Conservation (phyloP, 106 monocot species). For the Allium cepa region DNA sequence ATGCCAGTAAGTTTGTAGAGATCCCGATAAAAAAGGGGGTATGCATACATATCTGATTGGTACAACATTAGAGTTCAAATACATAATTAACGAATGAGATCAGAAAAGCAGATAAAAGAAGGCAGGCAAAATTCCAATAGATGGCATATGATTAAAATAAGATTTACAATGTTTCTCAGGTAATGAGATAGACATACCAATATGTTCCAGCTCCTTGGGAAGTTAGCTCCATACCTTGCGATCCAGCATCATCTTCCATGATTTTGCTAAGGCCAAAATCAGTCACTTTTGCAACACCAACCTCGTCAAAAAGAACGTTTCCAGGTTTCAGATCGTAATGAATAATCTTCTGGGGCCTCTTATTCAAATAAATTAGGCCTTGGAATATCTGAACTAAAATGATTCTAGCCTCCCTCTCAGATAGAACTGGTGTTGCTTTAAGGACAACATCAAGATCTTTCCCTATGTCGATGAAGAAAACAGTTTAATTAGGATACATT, state of each 20-base stretch:
- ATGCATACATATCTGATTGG: too few species aligned
- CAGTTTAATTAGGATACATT: not conserved
- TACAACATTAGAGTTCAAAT: too few species aligned
- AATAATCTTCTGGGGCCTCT: constrained; percentile 87
- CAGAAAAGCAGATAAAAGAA: too few species aligned
- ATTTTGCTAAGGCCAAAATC: constrained; percentile 99
- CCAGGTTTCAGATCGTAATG: constrained; percentile 99
- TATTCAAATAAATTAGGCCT: constrained; percentile 92
- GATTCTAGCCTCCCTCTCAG: constrained; percentile 94
- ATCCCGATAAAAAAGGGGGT: too few species aligned
- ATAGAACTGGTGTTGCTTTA: constrained; percentile 80
- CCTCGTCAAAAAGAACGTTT: constrained; percentile 95
- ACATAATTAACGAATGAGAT: too few species aligned
- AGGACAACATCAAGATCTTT: constrained; percentile 98
- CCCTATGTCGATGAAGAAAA: constrained; percentile 32
- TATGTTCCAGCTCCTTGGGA: constrained; percentile 99
- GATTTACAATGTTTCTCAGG: too few species aligned
- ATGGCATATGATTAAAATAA: too few species aligned
- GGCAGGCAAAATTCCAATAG: too few species aligned
- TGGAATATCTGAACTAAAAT: constrained; percentile 98
- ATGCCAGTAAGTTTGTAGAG: too few species aligned
- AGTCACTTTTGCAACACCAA: constrained; percentile 88
- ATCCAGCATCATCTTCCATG: constrained; percentile 89
- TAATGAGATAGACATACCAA: constrained; percentile 41
- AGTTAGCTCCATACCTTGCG: constrained; percentile 97